phyloP scores from a whole-genome alignment of 768 basidiomycete genomes.

The Leccinum truebloodii region DNA sequence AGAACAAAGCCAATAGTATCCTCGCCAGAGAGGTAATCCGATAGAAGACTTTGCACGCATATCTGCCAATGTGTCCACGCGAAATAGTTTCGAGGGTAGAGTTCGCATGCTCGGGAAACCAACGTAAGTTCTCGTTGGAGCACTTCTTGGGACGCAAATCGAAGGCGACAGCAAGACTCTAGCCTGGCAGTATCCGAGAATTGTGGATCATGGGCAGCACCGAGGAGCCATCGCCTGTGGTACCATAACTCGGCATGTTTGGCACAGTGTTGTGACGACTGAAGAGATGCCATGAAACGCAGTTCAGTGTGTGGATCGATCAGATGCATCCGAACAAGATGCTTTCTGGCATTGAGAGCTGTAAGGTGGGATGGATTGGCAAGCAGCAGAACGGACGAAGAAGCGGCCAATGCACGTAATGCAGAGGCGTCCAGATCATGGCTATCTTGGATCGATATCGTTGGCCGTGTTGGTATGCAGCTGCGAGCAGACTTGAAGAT shows the following conservation, averaged over 20 bases:
- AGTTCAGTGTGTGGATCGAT: slow-evolving; percentile 51
- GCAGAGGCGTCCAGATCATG: slow-evolving; percentile 7
- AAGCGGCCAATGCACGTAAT: slow-evolving; percentile 27
- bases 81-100: slow-evolving; percentile 73
- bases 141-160: slow-evolving; percentile 33
- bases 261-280: slow-evolving; percentile 52
- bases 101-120: slow-evolving; percentile 51
- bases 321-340: slow-evolving; percentile 41
- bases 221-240: slow-evolving; percentile 67
- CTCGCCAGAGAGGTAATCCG: slow-evolving; percentile 18
- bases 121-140: slow-evolving; percentile 51
- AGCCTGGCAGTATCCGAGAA: neutral
- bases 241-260: slow-evolving; percentile 73
- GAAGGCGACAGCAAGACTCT: slow-evolving; percentile 4
- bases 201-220: slow-evolving; percentile 31
- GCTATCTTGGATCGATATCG: neutral
- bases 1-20: slow-evolving; percentile 20
- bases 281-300: slow-evolving; percentile 44
- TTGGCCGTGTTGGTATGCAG: neutral
- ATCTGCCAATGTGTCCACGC: slow-evolving; percentile 68
- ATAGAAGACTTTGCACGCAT: slow-evolving; percentile 39
- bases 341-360: slow-evolving; percentile 62
- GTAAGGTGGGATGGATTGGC: slow-evolving; percentile 71
- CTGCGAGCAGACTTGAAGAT: slow-evolving; percentile 36
- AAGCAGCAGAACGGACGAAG: slow-evolving; percentile 55